phyloP scores from a whole-genome alignment of 495 filamentous ascomycete species.

The Neurospora sp. region DNA sequence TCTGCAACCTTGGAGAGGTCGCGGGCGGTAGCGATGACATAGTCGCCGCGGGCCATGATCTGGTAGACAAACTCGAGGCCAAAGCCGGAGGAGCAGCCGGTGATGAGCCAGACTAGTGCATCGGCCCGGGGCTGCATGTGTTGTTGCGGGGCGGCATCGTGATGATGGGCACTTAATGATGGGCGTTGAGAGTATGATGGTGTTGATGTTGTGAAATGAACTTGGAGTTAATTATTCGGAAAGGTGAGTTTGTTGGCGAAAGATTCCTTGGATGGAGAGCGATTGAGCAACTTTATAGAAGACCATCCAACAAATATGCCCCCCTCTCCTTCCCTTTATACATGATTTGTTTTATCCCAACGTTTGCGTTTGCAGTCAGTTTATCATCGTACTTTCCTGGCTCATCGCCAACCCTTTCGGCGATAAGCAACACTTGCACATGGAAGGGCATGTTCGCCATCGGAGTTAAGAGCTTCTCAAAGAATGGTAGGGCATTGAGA shows the following conservation, averaged over 20 bases:
- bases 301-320: neutral
- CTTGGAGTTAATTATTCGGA: neutral
- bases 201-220: neutral
- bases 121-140: neutral
- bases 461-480: neutral
- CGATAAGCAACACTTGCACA: neutral
- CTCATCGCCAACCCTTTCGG: neutral
- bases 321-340: neutral
- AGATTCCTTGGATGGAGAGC: neutral
- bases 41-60: constrained; percentile 40
- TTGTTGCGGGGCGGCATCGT: neutral
- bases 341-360: neutral
- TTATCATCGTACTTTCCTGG: neutral
- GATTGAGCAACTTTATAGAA: neutral
- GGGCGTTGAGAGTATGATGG: neutral
- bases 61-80: constrained; percentile 31
- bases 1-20: constrained; percentile 17
- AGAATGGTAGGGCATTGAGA: neutral
- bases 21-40: constrained; percentile 47
- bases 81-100: constrained; percentile 35
- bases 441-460: neutral
- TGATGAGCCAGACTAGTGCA: constrained; percentile 28
- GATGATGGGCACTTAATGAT: neutral
- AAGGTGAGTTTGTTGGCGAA: neutral
- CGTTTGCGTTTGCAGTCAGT: neutral